These are phyloP conservation scores for Daucus carota DNA, from an alignment of 129 eudicot genomes.

Conservation along the genomic window DH1_v3.0 NC_030388.2:12103001-12103500, in stretches of 20 bases:
- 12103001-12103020: not conserved
- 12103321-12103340: slow-evolving; percentile 9
- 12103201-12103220: slow-evolving; percentile 59
- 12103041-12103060: slow-evolving; percentile 54
- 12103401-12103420: too few relatives aligned
- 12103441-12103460: too few relatives aligned
- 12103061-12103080: slow-evolving; percentile 54
- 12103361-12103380: too few relatives aligned
- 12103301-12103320: slow-evolving; percentile 54
- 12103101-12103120: slow-evolving; percentile 36
- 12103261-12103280: slow-evolving; percentile 85
- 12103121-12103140: too few relatives aligned
- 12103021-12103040: slow-evolving; percentile 13
- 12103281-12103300: slow-evolving; percentile 68
- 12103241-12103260: slow-evolving; percentile 55
- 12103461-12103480: too few relatives aligned
- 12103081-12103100: slow-evolving; percentile 63
- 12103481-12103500: too few relatives aligned
- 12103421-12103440: too few relatives aligned
- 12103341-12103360: too few relatives aligned
- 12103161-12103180: too few relatives aligned
- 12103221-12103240: slow-evolving; percentile 74
- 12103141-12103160: too few relatives aligned
- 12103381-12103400: too few relatives aligned
- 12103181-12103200: slow-evolving; percentile 38